Percentiles rank a stretch among this genome's conserved stretches.
phyloP scores from a whole-genome alignment of 371 early-diverging fungal genomes.

The Syncephalastrum monosporum region DNA sequence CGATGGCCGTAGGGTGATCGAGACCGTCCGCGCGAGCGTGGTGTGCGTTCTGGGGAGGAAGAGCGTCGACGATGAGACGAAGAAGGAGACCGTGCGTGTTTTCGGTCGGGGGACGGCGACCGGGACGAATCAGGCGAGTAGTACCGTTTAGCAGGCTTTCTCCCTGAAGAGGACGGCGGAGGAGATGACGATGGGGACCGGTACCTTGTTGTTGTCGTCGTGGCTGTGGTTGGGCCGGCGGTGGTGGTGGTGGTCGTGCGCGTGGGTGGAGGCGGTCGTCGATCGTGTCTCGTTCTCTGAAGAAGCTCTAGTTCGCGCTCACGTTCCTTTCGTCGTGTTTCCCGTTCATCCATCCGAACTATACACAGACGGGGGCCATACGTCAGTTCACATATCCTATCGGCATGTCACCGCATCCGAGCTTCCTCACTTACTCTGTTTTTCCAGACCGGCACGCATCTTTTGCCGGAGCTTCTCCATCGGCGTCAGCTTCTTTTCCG shows the following conservation, averaged over 20 bases:
- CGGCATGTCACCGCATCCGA: too few relatives aligned
- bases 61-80: background rate
- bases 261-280: slow-evolving; percentile 22
- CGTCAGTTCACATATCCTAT: too few relatives aligned
- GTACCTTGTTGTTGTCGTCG: slow-evolving; percentile 3
- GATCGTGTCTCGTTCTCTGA: slow-evolving; percentile 18
- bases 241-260: background rate
- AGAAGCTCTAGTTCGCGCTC: slow-evolving; percentile 32
- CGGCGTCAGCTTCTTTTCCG: slow-evolving; percentile 43
- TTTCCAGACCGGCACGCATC: slow-evolving; percentile 49
- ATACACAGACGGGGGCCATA: background rate
- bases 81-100: slow-evolving; percentile 3
- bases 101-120: slow-evolving; percentile 12
- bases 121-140: slow-evolving; percentile 16
- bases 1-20: background rate
- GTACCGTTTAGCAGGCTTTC: slow-evolving; percentile 9
- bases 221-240: background rate
- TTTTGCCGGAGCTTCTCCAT: slow-evolving; percentile 51
- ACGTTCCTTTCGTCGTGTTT: slow-evolving; percentile 25
- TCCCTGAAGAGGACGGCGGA: background rate
- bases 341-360: slow-evolving; percentile 36
- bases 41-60: background rate
- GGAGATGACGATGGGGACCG: slow-evolving; percentile 14
- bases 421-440: slow-evolving; percentile 33
- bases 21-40: background rate